Base-by-base conservation (phyloP, 257 asterid species). In the Nicotiana noctiflora region DNA sequence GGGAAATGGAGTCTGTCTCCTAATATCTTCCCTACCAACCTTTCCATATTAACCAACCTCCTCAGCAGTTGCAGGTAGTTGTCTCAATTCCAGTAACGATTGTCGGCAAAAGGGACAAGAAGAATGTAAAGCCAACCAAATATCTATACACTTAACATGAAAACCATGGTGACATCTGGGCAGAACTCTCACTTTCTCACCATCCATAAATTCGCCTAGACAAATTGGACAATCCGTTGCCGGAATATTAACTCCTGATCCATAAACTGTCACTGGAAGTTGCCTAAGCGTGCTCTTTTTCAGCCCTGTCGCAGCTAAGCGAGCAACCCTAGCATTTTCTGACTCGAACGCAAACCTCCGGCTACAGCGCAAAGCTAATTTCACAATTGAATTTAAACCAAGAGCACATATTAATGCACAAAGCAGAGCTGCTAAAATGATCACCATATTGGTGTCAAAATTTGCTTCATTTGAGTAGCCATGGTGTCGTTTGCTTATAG, bases 51-150 rank as follows among this genome's bases (percentile, higher is more conserved):
- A 29, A 29, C 32, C 32, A 29, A 29, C 32, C 32, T 29, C 32
- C 32, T 29, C 32, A 29, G 4, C 32, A 29, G 32, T 29, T 29
- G 4, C 32, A 29, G 32, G 32, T 29, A 2, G 32, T 29, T 29
- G 32, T 29, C 32, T 29, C 4, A 29, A 29, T 52, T 86, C 95
- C 57, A 77, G 86, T 90, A 92, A 15, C 17, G 94, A 88, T 21
- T 63, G 97, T 55, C 97, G 96, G 77, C 97, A 93, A 9, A 91
- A 90, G 7, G 97, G 97, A 17, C 97, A 93, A 13, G 97, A 91
- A 5, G 96, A 89, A 52, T 91, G 94, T 11, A 93, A 90, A 19
- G 88, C 89, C 87, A 93, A 81, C 97, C 97, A 93, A 13, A 86
- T 85, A 75, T 93, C 97, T 1, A 93, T 88, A 55, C 97, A 93